These are phyloP conservation scores for Aspergillus clavatus DNA, from an alignment of 2,329 filamentous ascomycete species.

Conservation along the genomic window DNA sequence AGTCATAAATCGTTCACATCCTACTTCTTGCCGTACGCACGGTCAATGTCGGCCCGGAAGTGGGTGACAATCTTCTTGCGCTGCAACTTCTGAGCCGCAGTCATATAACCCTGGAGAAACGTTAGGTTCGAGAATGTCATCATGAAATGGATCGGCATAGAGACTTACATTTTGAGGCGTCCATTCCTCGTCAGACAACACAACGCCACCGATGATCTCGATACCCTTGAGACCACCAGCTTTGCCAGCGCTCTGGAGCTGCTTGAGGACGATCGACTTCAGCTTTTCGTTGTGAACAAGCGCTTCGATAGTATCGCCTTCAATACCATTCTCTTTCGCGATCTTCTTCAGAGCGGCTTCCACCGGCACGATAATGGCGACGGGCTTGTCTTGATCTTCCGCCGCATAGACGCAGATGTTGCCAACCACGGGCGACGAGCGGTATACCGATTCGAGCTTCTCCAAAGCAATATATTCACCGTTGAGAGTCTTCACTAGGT, in stretches of 20 bases:
- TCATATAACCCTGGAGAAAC: constrained; percentile 54
- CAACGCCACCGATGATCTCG: constrained; percentile 42
- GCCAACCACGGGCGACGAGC: constrained; percentile 68
- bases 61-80: constrained; percentile 61
- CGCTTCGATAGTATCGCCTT: constrained; percentile 60
- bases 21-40: constrained; percentile 53
- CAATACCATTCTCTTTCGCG: constrained; percentile 54
- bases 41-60: constrained; percentile 58
- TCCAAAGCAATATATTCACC: constrained; percentile 97
- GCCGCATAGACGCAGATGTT: constrained; percentile 88
- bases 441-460: constrained; percentile 89
- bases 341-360: constrained; percentile 54
- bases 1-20: constrained; percentile 23
- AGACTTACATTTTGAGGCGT: constrained; percentile 39
- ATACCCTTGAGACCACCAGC: constrained; percentile 36
- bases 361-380: constrained; percentile 70
- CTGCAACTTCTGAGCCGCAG: constrained; percentile 69
- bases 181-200: constrained; percentile 45
- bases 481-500: constrained; percentile 89
- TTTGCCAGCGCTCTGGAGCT: constrained; percentile 36
- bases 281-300: constrained; percentile 53
- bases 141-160: background rate
- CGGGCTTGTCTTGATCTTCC: constrained; percentile 66
- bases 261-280: constrained; percentile 37
- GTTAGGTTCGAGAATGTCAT: constrained; percentile 19